phyloP scores from a whole-genome alignment of 2,329 filamentous ascomycete genomes.

The Ampelomyces quisqualis region DNA sequence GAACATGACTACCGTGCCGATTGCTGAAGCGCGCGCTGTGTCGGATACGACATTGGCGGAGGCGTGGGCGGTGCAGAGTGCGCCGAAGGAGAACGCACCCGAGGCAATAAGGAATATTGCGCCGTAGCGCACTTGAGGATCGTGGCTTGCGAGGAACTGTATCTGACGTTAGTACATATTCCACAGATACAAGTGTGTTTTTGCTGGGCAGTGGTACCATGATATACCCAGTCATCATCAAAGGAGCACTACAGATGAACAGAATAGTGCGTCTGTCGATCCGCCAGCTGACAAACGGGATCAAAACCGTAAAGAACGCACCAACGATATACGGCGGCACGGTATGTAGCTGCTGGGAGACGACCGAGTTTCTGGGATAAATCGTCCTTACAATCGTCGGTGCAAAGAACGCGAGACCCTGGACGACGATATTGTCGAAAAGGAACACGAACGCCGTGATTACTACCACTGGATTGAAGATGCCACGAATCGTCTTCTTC shows the following conservation, averaged over 20 bases:
- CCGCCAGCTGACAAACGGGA: constrained; percentile 63
- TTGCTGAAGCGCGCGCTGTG: constrained; percentile 66
- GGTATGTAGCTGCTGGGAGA: constrained; percentile 68
- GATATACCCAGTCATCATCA: constrained; percentile 69
- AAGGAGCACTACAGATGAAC: constrained; percentile 59
- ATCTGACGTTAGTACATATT: background rate
- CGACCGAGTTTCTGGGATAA: constrained; percentile 58
- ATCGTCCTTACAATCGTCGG: constrained; percentile 71
- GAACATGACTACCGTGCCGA: constrained; percentile 69
- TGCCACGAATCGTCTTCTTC: constrained; percentile 61
- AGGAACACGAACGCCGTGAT: constrained; percentile 61
- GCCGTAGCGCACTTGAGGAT: constrained; percentile 60
- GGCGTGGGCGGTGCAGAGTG: constrained; percentile 66
- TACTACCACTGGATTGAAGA: constrained; percentile 64
- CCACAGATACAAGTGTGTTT: background rate
- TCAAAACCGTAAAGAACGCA: constrained; percentile 63
- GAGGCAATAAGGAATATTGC: constrained; percentile 69
- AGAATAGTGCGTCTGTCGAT: constrained; percentile 62
- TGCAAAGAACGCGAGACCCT: constrained; percentile 68
- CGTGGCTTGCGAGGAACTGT: constrained; percentile 63
- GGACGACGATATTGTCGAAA: constrained; percentile 69
- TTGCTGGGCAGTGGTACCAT: too few relatives aligned
- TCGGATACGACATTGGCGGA: constrained; percentile 72
- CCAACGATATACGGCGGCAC: constrained; percentile 71
- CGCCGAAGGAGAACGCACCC: constrained; percentile 64